Conservation (phyloP, 306 rosid genomes). For the Hylodesmum podocarpum region DNA sequence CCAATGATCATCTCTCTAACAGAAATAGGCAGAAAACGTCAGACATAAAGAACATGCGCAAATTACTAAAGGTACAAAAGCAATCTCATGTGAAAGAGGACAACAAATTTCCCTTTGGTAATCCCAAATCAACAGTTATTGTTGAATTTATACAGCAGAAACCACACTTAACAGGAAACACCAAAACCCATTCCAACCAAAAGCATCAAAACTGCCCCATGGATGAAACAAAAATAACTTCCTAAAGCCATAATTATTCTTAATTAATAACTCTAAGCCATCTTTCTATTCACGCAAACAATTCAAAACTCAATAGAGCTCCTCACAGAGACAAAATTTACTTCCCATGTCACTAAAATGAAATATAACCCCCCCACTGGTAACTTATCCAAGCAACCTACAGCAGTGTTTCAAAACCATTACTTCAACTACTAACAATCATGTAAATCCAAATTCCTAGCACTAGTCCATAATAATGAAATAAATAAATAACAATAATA, state of each 20-base stretch:
- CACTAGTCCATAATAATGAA: not conserved
- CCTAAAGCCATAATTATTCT: slow-evolving; percentile 3
- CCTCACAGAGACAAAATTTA: not conserved
- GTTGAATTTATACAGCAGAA: not conserved
- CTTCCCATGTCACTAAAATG: not conserved
- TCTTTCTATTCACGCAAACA: not conserved
- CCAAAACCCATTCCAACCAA: not conserved
- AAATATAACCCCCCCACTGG: not conserved
- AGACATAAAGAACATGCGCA: not conserved
- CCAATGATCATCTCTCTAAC: not conserved
- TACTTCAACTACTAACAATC: not conserved
- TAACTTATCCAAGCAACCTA: slow-evolving; percentile 3
- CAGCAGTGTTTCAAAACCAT: not conserved
- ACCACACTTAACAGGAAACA: not conserved
- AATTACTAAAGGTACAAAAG: not conserved
- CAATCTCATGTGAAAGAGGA: not conserved
- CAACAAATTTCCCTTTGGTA: not conserved
- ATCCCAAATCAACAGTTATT: slow-evolving; percentile 4
- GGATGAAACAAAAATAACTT: not conserved
- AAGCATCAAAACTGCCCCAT: not conserved
- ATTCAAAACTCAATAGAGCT: not conserved
- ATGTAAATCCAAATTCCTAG: slow-evolving; percentile 12
- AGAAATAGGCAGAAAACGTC: not conserved
- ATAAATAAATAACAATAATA: not conserved
- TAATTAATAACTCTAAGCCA: slow-evolving; percentile 20